Evolutionary conservation across 768 basidiomycete genomes (phyloP).

Genomic region (Pleurotus pulmonarius): DNA sequence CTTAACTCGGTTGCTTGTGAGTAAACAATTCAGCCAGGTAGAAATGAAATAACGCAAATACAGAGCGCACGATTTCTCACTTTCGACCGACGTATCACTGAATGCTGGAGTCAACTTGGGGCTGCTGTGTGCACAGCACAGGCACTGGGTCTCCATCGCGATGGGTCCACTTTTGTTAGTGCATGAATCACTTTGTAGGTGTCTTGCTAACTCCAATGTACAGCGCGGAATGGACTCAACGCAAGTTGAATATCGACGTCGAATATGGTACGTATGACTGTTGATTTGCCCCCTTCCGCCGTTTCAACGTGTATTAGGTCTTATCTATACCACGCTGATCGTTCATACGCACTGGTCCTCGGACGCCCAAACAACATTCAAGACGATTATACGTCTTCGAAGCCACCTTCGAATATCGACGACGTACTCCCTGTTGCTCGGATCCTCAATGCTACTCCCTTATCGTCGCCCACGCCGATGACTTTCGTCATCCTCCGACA

Average conservation of each 20-base stretch:
- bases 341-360: slow-evolving; percentile 87
- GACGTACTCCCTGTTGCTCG: slow-evolving; percentile 46
- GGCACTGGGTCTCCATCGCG: slow-evolving; percentile 88
- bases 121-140: slow-evolving; percentile 92
- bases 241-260: slow-evolving; percentile 83
- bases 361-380: slow-evolving; percentile 89
- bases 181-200: not conserved
- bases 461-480: slow-evolving; percentile 74
- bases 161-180: slow-evolving; percentile 77
- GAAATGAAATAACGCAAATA: slow-evolving; percentile 27
- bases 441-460: slow-evolving; percentile 48
- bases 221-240: slow-evolving; percentile 65
- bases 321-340: slow-evolving; percentile 90
- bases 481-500: slow-evolving; percentile 89
- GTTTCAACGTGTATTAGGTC: slow-evolving; percentile 46
- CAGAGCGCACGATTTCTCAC: slow-evolving; percentile 58
- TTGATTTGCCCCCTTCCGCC: not conserved
- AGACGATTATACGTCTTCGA: slow-evolving; percentile 84
- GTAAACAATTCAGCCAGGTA: slow-evolving; percentile 34
- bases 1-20: slow-evolving; percentile 83
- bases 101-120: slow-evolving; percentile 95
- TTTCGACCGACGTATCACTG: slow-evolving; percentile 83
- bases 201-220: slow-evolving; percentile 9
- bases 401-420: slow-evolving; percentile 69
- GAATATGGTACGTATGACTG: slow-evolving; percentile 65